Evolutionary conservation across 2,329 filamentous ascomycete genomes (phyloP), one percentile per base, ranked within the genome.

Genomic region (Calonectria leucothoes): DNA sequence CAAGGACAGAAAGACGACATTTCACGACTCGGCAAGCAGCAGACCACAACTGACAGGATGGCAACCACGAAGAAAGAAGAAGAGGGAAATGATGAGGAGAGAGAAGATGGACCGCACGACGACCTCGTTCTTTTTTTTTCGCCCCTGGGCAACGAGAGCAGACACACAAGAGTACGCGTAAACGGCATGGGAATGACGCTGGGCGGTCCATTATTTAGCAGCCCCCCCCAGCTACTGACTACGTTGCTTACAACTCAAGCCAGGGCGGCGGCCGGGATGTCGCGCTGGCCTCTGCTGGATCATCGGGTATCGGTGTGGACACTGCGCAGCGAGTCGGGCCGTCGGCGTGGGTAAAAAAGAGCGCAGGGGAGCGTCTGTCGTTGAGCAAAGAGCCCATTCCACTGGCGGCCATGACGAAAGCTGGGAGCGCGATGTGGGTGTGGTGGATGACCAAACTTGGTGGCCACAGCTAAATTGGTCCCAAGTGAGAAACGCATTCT

Each of bases 1-100:
- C 71, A 70, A 79, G 78, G 78, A 74, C 74, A 65, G 51, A 61
- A 80, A 81, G 78, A 66, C 78, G 79, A 77, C 77, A 81, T 80
- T 51, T 17, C 55, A 61, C 55, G 23, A 25, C 55, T 61, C 55
- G 39, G 20, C 33, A 15, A 48, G 70, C 37, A 66, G 27, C 52
- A 52, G 27, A 25, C 69, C 52, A 71, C 49, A 72, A 51, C n/a
- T n/a, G n/a, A n/a, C 42, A 52, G 29, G 25, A 69, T 39, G 51
- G 51, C 59, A 51, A 17, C 42, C 52, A 55, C 23, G 29, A 49
- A 27, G 31, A 59, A 49, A 74, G 39, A 55, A 35, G 61, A 52
- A 23, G 31, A 29, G 39, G 23, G 12, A 7, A 11, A 52, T 6
- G 70, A 27, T 3, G 39, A 25, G 12, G 61, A 25, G 25, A 20